Evolutionary conservation across 192 early-diverging fungal species (phyloP).

Genomic region (Backusella australiensis): DNA sequence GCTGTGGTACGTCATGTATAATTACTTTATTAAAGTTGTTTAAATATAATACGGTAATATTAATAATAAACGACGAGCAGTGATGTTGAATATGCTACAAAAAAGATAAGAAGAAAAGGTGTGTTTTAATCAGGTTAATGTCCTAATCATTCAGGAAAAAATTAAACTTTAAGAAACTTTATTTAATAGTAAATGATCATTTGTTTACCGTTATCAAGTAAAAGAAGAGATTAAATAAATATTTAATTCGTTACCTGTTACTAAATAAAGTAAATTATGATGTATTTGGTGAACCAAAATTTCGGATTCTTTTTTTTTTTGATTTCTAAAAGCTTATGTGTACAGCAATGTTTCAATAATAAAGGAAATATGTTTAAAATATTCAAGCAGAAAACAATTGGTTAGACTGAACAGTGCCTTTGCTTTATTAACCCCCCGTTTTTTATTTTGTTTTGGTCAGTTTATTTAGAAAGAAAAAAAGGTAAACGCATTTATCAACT

Average conservation of each 20-base stretch:
- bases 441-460: background rate
- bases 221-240: background rate
- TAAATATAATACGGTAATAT: too few relatives aligned
- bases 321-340: background rate
- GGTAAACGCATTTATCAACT: background rate
- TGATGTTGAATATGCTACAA: too few relatives aligned
- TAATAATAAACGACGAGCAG: too few relatives aligned
- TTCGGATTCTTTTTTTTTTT: background rate
- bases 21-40: too few relatives aligned
- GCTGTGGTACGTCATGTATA: too few relatives aligned
- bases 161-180: background rate
- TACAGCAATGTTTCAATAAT: background rate
- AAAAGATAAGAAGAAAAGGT: too few relatives aligned
- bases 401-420: background rate
- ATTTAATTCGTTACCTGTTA: background rate
- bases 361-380: background rate
- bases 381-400: background rate
- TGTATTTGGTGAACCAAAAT: background rate
- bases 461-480: background rate
- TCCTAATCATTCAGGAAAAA: too few relatives aligned
- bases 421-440: background rate
- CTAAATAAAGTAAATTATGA: background rate
- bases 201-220: background rate
- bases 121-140: too few relatives aligned
- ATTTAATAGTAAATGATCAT: background rate